These are phyloP conservation scores for Bruguiera parviflora DNA, from an alignment of 345 rosid genomes.

Conservation along the genomic window DNA sequence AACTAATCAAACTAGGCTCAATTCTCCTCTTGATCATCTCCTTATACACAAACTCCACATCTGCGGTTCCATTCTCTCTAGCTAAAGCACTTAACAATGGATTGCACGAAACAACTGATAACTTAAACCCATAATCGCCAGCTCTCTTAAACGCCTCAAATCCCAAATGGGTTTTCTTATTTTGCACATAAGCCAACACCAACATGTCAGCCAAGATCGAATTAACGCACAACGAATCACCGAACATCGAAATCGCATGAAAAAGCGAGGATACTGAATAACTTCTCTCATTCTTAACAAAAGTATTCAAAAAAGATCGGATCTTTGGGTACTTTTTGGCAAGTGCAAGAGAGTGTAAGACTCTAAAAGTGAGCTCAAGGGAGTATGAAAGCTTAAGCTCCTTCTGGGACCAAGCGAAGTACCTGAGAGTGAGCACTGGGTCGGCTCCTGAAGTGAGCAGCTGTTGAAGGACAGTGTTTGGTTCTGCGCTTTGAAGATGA, in stretches of 20 bases:
- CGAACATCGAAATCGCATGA: slow-evolving; percentile 53
- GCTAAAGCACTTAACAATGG: slow-evolving; percentile 65
- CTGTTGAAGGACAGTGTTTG: slow-evolving; percentile 36
- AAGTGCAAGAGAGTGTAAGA: slow-evolving; percentile 43
- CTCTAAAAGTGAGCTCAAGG: slow-evolving; percentile 42
- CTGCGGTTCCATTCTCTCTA: slow-evolving; percentile 38
- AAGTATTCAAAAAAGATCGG: slow-evolving; percentile 59
- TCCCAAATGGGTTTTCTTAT: slow-evolving; percentile 41
- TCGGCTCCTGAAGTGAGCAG: slow-evolving; percentile 49
- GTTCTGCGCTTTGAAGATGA: slow-evolving; percentile 32
- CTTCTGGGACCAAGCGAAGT: slow-evolving; percentile 53
- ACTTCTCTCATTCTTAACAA: slow-evolving; percentile 36
- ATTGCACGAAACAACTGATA: slow-evolving; percentile 68
- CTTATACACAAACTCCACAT: slow-evolving; percentile 55
- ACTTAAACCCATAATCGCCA: slow-evolving; percentile 62
- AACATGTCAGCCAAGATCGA: slow-evolving; percentile 65
- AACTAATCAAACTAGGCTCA: slow-evolving; percentile 40
- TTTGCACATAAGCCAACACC: slow-evolving; percentile 53
- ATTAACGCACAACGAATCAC: slow-evolving; percentile 45
- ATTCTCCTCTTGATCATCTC: slow-evolving; percentile 68
- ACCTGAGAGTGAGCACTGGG: slow-evolving; percentile 53
- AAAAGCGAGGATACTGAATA: slow-evolving; percentile 49
- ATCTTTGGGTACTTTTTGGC: slow-evolving; percentile 54
- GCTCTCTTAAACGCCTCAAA: slow-evolving; percentile 75
- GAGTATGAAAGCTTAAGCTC: slow-evolving; percentile 39